Conservation (phyloP, 345 rosid genomes). For the Euphorbia lathyris region DNA sequence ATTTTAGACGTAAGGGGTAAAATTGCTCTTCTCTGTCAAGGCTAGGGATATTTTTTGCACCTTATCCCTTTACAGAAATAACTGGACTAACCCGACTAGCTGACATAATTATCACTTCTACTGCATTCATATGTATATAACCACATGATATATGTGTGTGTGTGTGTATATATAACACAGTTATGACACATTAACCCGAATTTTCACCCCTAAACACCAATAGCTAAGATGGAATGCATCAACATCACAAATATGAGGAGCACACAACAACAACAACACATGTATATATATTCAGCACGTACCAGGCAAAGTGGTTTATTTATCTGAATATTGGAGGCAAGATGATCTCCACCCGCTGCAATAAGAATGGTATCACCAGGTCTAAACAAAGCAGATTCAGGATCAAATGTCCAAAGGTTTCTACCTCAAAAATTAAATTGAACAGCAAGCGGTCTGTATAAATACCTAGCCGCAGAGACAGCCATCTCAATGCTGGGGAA, state of each 20-base stretch:
- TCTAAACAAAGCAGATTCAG: constrained; percentile 42
- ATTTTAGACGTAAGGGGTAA: no score
- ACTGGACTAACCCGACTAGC: no score
- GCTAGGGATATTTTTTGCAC: no score
- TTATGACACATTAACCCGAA: no score
- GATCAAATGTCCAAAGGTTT: constrained; percentile 14
- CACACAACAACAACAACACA: no score
- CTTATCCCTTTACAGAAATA: no score
- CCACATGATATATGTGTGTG: no score
- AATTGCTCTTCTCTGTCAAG: no score
- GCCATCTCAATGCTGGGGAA: constrained; percentile 72
- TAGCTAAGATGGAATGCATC: not conserved
- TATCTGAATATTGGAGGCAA: constrained; percentile 78
- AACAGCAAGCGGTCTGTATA: constrained; percentile 10
- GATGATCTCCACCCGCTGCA: constrained; percentile 76
- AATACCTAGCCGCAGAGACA: constrained; percentile 90
- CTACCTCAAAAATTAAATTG: constrained; percentile 1
- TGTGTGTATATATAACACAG: no score
- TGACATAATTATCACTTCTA: no score
- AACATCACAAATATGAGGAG: not conserved
- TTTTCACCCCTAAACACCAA: no score
- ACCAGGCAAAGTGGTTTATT: constrained; percentile 93
- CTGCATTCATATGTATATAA: no score
- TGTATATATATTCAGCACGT: constrained; percentile 25
- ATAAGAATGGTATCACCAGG: constrained; percentile 95